Evolutionary conservation across 2,329 filamentous ascomycete species (phyloP), one percentile per base, ranked within the genome.

Genomic region (Hypoxylon sp.): DNA sequence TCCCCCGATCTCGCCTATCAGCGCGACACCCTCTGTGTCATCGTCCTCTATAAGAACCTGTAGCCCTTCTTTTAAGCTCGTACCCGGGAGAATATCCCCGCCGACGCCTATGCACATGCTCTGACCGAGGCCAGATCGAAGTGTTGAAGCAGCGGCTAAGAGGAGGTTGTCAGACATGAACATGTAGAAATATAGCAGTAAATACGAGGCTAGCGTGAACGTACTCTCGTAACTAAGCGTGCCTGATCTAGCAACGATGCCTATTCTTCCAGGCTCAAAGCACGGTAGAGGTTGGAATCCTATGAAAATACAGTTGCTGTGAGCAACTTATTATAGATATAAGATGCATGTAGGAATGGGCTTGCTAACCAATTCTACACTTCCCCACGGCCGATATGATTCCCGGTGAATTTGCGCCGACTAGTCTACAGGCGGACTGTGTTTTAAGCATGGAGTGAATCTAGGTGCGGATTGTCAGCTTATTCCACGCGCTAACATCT

Each of bases 281-380:
- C 89, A 92, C 0, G 89, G 86, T 11, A 94, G 80, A 4, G 92
- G 92, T 75, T 93, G 91, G 74, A 94, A 93, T 0, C 92, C 91
- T 74, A 91, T 30, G 45, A 88, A 12, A 2, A 16, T 40, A 11
- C 45, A 88, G 83, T 14, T 6, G 49, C 57, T 1, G 57, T 48
- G 38, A 50, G 38, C 22, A 40, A 8, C 6, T 9, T 24, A 24
- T 30, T 16, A 18, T 14, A 24, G 28, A 18, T 8, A 20, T 26
- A 36, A 5, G 3, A 44, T 9, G 26, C 11, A 5, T 2, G 12
- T 20, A 20, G 20, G 30, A 32, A 20, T 26, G 3, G 6, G n/a
- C n/a, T 28, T 36, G 48, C 65, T 60, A 7, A 74, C 74, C 75
- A 62, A 77, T 77, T 63, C 75, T 72, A 46, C 90, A 92, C 71